Evolutionary conservation across 495 filamentous ascomycete genomes (phyloP).

Genomic region (Talaromyces stipitatus): DNA sequence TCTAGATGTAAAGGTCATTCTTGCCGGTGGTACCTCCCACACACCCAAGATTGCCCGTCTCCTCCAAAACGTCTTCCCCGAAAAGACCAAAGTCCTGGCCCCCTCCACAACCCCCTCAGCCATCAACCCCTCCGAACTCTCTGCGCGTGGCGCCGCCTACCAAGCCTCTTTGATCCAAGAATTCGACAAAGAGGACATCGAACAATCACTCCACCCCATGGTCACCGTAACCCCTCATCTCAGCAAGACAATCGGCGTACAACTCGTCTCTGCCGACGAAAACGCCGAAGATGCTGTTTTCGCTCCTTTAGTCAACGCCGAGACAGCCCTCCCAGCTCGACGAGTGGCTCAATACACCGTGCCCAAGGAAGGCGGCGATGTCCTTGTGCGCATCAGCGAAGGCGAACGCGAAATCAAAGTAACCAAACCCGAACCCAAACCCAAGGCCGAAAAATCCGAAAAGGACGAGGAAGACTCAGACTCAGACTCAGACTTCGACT

Average conservation of each 20-base stretch:
- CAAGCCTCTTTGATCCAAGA: conserved; percentile 89
- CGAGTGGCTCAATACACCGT: conserved; percentile 67
- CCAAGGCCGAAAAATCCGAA: conserved; percentile 54
- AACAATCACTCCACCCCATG: conserved; percentile 89
- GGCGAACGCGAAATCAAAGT: conserved; percentile 83
- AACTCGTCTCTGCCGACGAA: conserved; percentile 50
- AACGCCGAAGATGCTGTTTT: conserved; percentile 51
- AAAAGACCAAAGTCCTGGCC: conserved; percentile 68
- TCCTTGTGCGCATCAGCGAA: conserved; percentile 80
- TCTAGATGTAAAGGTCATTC: conserved; percentile 60
- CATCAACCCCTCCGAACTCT: conserved; percentile 88
- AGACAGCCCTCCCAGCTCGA: conserved; percentile 86
- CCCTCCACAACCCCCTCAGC: conserved; percentile 68
- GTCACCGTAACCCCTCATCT: conserved; percentile 92
- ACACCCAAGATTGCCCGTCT: conserved; percentile 84
- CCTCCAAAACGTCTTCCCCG: conserved; percentile 70
- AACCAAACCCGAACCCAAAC: conserved; percentile 71
- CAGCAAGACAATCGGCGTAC: conserved; percentile 77
- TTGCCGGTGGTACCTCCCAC: conserved; percentile 87
- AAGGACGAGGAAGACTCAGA: conserved; percentile 57
- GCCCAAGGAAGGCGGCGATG: conserved; percentile 72
- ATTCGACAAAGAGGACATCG: conserved; percentile 88
- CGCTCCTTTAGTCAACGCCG: conserved; percentile 65
- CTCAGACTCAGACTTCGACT: conserved; percentile 52
- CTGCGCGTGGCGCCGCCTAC: conserved; percentile 85